phyloP scores from a whole-genome alignment of 2,329 filamentous ascomycete genomes.

The Coleophoma eucalyptorum region DNA sequence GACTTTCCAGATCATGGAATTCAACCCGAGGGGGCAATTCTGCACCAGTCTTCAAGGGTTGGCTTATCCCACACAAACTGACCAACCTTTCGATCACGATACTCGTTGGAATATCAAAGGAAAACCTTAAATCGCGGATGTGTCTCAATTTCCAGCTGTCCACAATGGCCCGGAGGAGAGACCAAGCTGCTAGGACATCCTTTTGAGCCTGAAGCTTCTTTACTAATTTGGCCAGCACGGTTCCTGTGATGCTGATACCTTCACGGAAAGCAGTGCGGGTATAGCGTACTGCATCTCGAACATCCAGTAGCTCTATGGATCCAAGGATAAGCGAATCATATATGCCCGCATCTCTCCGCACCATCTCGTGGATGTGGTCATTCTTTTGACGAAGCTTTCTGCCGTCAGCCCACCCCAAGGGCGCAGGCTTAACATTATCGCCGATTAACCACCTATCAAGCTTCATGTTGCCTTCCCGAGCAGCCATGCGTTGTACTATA shows the following conservation, averaged over 20 bases:
- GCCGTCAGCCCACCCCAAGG: conserved; percentile 18
- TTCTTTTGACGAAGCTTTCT: conserved; percentile 15
- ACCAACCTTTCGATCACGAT: no score
- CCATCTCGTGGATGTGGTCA: conserved; percentile 16
- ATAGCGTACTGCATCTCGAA: conserved; percentile 16
- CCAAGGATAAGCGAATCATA: conserved; percentile 24
- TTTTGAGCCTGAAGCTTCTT: conserved; percentile 12
- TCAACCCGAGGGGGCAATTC: no score
- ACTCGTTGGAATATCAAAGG: no score
- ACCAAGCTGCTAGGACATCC: conserved; percentile 16
- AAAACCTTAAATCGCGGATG: no score
- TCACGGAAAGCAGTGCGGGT: conserved; percentile 22
- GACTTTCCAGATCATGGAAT: no score
- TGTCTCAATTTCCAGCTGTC: conserved; percentile 9
- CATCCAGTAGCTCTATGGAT: conserved; percentile 14
- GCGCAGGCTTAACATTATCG: conserved; percentile 1
- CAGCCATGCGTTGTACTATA: conserved; percentile 23
- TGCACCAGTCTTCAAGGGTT: no score
- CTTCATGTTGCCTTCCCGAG: conserved; percentile 10
- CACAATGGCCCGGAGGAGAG: conserved; percentile 17
- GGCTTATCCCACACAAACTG: no score
- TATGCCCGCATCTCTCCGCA: conserved; percentile 15
- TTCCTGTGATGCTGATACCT: conserved; percentile 12
- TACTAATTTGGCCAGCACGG: conserved; percentile 16
- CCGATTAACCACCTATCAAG: conserved; percentile 10